Evolutionary conservation across 805 yeast species (phyloP), one percentile per base, ranked within the genome.

Genomic region (Komagataella populi): DNA sequence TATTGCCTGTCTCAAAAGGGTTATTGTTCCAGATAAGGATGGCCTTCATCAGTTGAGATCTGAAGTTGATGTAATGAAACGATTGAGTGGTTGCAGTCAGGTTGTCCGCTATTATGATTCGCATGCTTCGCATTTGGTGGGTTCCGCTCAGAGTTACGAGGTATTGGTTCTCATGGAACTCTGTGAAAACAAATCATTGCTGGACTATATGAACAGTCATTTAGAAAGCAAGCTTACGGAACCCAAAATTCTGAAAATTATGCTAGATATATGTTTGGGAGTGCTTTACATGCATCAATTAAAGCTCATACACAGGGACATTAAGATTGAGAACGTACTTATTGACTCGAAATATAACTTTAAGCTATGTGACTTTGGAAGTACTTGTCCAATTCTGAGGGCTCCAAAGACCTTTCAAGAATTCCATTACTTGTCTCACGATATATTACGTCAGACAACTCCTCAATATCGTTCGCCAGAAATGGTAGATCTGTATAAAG

Each of bases 391-490:
- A 0, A 77, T 80, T 62, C 63, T 86, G 6, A 69, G 84, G 17
- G 85, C 95, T 2, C 96, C 96, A 2, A 77, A 77, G 53, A 83
- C 81, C 58, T 81, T 77, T 47, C 80, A 78, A 53, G 91, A 84
- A 62, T 84, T 84, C 63, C 86, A 83, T 55, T 62, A 76, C n/a
- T 70, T 90, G 39, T 84, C 87, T 52, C 87, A 87, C 60, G 96
- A 91, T 63, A 80, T 91, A 52, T 77, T 87, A 60, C 80, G 83
- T 55, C 95, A 91, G 62, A 91, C 99, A 0, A 91, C 99, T 3
- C 96, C 96, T 14, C 99, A 93, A 65, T 91, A 91, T 63, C 73
- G 99, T 55, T 74, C 95, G 0, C 99, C 99, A 0, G 99, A 91
- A 63, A 93, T 91, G 98, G 78, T 91, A 52, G 97, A 91, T 66